phyloP scores from a whole-genome alignment of 352 stramenopile species.

The Pythium angustatum region DNA sequence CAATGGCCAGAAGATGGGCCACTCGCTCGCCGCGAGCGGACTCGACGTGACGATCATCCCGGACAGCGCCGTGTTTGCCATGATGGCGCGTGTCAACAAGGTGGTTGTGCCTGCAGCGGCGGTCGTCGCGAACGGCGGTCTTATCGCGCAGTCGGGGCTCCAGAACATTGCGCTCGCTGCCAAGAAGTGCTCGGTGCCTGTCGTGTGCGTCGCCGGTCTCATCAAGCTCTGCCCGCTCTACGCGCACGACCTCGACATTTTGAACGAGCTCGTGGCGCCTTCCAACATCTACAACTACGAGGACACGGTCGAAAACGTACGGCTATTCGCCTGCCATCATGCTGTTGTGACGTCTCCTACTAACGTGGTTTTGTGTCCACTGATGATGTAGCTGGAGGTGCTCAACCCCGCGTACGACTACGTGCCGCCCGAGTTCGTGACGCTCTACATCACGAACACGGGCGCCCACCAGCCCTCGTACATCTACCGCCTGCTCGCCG shows the following conservation, averaged over 20 bases:
- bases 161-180: constrained; percentile 96
- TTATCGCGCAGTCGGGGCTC: constrained; percentile 94
- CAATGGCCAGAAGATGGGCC: constrained; percentile 90
- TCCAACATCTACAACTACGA: constrained; percentile 90
- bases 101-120: constrained; percentile 94
- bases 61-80: constrained; percentile 96
- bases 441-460: constrained; percentile 98
- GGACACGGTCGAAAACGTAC: constrained; percentile 86
- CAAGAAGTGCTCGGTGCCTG: constrained; percentile 95
- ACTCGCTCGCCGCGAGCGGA: constrained; percentile 85
- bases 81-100: constrained; percentile 99
- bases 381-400: constrained; percentile 86
- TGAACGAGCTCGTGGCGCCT: constrained; percentile 91
- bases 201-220: constrained; percentile 96
- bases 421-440: constrained; percentile 96
- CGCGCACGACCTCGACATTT: constrained; percentile 96
- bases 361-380: constrained; percentile 1
- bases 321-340: too few species aligned
- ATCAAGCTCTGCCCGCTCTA: constrained; percentile 99
- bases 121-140: constrained; percentile 96
- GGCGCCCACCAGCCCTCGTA: constrained; percentile 98
- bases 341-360: too few species aligned
- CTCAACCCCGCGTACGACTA: constrained; percentile 98
- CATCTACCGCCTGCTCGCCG: constrained; percentile 97
- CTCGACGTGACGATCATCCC: constrained; percentile 96